Evolutionary conservation across 768 basidiomycete genomes (phyloP), one percentile per base, ranked within the genome.

Genomic region (Chalciporus chontae): DNA sequence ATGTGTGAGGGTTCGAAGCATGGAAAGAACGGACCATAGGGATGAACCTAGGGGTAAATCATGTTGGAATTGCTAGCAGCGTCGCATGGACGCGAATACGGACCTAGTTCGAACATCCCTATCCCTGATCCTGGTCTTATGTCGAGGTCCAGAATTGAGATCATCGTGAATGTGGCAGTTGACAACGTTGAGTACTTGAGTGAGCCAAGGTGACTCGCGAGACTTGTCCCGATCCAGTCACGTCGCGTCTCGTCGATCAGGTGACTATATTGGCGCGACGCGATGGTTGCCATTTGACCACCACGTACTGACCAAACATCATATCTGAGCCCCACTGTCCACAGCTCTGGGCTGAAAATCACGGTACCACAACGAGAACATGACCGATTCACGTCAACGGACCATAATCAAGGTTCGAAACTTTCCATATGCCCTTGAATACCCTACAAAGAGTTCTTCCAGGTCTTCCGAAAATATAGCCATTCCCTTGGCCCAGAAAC

Each of bases 391-490:
- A 13, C 67, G 69, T 23, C 75, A 77, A 49, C 63, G 73, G 40
- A 61, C 59, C 8, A 74, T 77, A 49, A 73, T 77, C 61, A 77
- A 77, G 67, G 75, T 76, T 43, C 9, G 50, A 45, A 26, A 5
- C 17, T 23, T 31, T 18, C 40, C 19, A n/a, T 10, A 7, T 14
- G 19, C n/a, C 14, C 7, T 26, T 44, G 17, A 31, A 39, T 8
- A n/a, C 14, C 31, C 26, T 41, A 18, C 37, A 41, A 19, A 14
- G 34, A 43, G 11, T 29, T 48, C 47, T 43, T 51, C 37, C 54
- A 91, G 88, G 85, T 90, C 39, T 92, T 92, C 63, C 77, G 89
- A 44, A 93, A 93, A 69, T 91, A 89, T 65, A 89, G 88, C 59
- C 88, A 91, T 60, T 88, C 91, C 9, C 75, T 94, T 6, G 87